Evolutionary conservation across 257 asterid species (phyloP).

Genomic region (Datura wrightii): DNA sequence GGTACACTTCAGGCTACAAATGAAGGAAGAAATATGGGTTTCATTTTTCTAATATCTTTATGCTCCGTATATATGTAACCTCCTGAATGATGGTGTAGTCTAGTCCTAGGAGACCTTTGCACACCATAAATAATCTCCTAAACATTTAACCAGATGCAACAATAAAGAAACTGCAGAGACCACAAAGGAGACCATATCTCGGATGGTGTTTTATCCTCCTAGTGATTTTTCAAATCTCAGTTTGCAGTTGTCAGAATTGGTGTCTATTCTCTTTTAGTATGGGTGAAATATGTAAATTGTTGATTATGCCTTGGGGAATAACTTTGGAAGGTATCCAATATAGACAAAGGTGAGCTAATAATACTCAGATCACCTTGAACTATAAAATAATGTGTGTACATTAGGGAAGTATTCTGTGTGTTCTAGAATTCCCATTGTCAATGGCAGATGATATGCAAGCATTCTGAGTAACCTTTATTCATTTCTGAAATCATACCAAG

Average conservation of each 20-base stretch:
- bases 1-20: conserved; percentile 44
- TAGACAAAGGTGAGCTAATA: conserved; percentile 4
- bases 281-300: neutral
- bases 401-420: conserved; percentile 14
- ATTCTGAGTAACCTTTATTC: neutral
- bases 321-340: conserved; percentile 22
- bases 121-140: neutral
- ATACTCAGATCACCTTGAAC: neutral
- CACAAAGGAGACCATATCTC: conserved; percentile 14
- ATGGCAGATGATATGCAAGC: neutral
- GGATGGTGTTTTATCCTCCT: conserved; percentile 5
- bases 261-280: conserved; percentile 13
- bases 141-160: neutral
- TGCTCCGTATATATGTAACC: neutral
- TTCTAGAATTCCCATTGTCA: conserved; percentile 20
- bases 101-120: conserved; percentile 7
- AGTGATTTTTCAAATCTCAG: conserved; percentile 17
- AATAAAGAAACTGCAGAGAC: conserved; percentile 17
- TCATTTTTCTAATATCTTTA: neutral
- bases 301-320: neutral
- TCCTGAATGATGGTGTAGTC: neutral
- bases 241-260: conserved; percentile 8
- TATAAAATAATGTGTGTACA: neutral
- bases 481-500: neutral
- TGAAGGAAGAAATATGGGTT: neutral